Evolutionary conservation across 768 basidiomycete species (phyloP).

Genomic region (Tephrocybe sp.): DNA sequence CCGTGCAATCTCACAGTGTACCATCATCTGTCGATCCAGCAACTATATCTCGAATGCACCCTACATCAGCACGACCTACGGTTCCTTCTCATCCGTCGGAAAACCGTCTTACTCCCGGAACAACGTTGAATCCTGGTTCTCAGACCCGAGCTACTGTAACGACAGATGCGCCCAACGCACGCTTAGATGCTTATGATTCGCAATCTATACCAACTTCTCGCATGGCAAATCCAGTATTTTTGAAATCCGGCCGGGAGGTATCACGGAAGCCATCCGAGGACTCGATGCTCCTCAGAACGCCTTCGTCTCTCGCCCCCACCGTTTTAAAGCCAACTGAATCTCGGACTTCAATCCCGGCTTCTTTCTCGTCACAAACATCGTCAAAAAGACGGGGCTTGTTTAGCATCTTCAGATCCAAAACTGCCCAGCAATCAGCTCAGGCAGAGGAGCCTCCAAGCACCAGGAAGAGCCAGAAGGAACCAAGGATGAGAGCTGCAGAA

Average conservation of each 20-base stretch:
- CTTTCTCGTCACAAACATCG: constrained; percentile 37
- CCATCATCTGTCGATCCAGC: constrained; percentile 3
- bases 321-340: constrained; percentile 41
- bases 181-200: neutral
- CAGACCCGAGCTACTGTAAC: neutral
- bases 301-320: constrained; percentile 61
- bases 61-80: neutral
- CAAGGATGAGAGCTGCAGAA: constrained; percentile 4
- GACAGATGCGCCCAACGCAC: neutral
- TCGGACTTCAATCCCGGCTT: constrained; percentile 37
- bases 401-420: constrained; percentile 29
- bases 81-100: neutral
- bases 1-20: constrained; percentile 10
- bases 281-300: constrained; percentile 57
- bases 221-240: constrained; percentile 1
- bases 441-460: constrained; percentile 20
- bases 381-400: constrained; percentile 41
- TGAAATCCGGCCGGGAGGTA: constrained; percentile 17
- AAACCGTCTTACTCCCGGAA: neutral
- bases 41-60: neutral
- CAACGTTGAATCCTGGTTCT: neutral
- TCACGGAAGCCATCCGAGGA: constrained; percentile 45
- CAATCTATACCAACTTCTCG: constrained; percentile 8
- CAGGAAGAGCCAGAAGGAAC: constrained; percentile 21
- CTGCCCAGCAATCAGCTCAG: constrained; percentile 18